Base-by-base conservation (phyloP, 2,329 filamentous ascomycete genomes). In the Cytospora leucostoma region DNA sequence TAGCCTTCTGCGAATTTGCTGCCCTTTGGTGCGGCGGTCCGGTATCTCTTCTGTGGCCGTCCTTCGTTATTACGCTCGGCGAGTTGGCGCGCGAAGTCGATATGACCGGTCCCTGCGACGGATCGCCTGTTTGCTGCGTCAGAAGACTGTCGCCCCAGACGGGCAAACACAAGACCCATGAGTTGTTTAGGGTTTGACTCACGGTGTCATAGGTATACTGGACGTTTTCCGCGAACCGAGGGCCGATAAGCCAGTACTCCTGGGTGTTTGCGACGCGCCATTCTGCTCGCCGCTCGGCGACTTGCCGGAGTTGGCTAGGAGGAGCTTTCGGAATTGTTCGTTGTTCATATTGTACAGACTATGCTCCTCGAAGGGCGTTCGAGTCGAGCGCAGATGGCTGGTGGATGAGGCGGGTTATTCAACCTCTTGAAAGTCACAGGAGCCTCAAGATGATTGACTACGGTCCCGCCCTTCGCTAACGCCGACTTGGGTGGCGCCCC, bases 191-290 rank as follows among this genome's bases (percentile, higher is more conserved):
- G 52, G 34, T 37, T 35, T 12, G 53, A 80, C 88, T 71, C 82
- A 93, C 89, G 94, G 94, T 55, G 94, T 97, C 94, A 97, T 97
- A 62, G 92, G 92, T 66, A 97, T 94, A 75, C 86, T 94, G 38
- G 90, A 85, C 68, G 87, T 87, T 76, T 90, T 87, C 71, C 90
- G 85, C 63, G 92, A 95, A 27, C 93, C 93, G 62, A 96, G 81
- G 5, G 86, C 77, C 56, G 79, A 77, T 54, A 62, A 68, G 50
- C 66, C 67, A 12, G 70, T 66, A 69, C 65, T 69, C 68, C 67
- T 59, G 69, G 71, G 15, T 0, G 70, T 49, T 5, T 72, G 74
- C 17, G 83, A 80, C 56, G 78, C 73, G 67, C 79, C 82, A 80
- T 84, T 75, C 73, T 76, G 76, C 65, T 74, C 63, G 69, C 76